Evolutionary conservation across 371 early-diverging fungal species (phyloP), one percentile per base, ranked within the genome.

Genomic region (Batrachochytrium dendrobatidis): DNA sequence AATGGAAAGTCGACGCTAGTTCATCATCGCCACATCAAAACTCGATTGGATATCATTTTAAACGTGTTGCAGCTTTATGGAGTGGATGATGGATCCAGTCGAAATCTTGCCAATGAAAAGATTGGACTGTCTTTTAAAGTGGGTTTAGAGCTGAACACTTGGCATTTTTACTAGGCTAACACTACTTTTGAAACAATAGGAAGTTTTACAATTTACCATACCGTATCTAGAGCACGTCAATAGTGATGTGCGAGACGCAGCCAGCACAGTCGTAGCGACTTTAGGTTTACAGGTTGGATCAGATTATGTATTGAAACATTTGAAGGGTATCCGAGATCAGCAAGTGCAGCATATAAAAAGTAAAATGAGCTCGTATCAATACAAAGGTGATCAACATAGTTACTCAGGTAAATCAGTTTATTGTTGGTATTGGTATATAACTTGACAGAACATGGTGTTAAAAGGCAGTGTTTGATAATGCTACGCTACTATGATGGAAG

Each of bases 181-280:
- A 20, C 6, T 56, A 34, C 52, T 10, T 20, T 10, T 64, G 30
- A 59, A 59, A 5, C 56, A 67, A n/a, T 64, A 83, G 57, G 70
- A 74, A 15, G 70, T 79, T 30, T 83, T 86, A 70, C 72, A 64
- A 12, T 83, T 86, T 59, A 76, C 77, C 2, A 69, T 76, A n/a
- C 80, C 81, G 1, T 82, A 83, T 50, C 63, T 85, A 45, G 77
- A 79, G 10, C 80, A 87, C 64, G 71, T 69, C 32, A 86, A 83
- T 55, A 74, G 71, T 6, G 87, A 87, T 35, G 86, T 86, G 17
- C 82, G 85, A 12, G 77, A 86, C 44, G 77, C 83, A 0, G 83
- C 87, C 1, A 75, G 79, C 17, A 75, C 73, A 50, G 64, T 87
- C 6, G 73, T 84, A 1, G 78, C 82, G 15, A 74, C 49, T 35